These are phyloP conservation scores for Hortiboletus rubellus DNA, from an alignment of 1,284 basidiomycete species.

Conservation along the genomic window DNA sequence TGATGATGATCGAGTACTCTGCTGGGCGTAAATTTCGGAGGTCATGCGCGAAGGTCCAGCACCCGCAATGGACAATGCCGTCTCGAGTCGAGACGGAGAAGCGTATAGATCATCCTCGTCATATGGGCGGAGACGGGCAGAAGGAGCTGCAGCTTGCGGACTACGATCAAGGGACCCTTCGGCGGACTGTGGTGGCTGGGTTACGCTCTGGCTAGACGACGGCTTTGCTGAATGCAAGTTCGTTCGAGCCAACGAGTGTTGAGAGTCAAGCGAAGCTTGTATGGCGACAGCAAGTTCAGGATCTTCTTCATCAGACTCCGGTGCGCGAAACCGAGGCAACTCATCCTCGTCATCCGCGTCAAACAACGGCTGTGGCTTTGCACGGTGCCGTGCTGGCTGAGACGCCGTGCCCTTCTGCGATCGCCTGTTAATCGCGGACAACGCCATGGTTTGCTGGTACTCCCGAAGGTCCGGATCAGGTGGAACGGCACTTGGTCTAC, in stretches of 20 bases:
- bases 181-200: conserved; percentile 4
- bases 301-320: conserved; percentile 53
- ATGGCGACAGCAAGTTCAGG: conserved; percentile 56
- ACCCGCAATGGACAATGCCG: conserved; percentile 62
- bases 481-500: conserved; percentile 35
- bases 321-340: conserved; percentile 18
- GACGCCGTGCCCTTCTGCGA: conserved; percentile 40
- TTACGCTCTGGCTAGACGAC: conserved; percentile 4
- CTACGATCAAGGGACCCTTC: background rate
- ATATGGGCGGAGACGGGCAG: conserved; percentile 5
- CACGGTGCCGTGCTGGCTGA: conserved; percentile 34
- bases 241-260: background rate
- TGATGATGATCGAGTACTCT: conserved; percentile 15
- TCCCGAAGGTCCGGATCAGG: conserved; percentile 69
- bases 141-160: conserved; percentile 9
- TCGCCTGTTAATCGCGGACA: conserved; percentile 63
- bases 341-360: conserved; percentile 53
- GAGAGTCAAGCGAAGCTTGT: conserved; percentile 52
- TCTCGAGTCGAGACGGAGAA: conserved; percentile 58
- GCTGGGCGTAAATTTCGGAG: conserved; percentile 14
- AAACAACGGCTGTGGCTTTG: conserved; percentile 52
- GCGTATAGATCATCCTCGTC: conserved; percentile 45
- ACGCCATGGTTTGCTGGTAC: conserved; percentile 63
- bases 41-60: conserved; percentile 42
- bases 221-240: background rate